These are phyloP conservation scores for Arctium lappa DNA, from an alignment of 129 eudicot species.

Conservation along the genomic window DNA sequence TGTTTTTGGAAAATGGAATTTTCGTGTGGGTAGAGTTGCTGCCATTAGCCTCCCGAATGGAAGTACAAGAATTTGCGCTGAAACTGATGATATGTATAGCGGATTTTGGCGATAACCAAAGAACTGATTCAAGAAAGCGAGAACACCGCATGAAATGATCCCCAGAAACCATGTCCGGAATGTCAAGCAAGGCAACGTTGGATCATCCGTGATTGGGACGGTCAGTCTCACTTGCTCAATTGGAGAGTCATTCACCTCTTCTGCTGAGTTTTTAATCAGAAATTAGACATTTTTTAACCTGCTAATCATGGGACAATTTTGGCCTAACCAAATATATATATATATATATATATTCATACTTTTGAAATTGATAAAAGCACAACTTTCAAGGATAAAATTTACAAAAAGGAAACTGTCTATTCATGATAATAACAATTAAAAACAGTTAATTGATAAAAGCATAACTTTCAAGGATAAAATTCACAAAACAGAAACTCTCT, in stretches of 20 bases:
- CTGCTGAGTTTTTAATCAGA: constrained; percentile 14
- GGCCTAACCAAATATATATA: background rate
- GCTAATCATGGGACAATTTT: background rate
- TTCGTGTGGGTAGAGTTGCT: constrained; percentile 52
- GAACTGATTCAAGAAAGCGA: constrained; percentile 76
- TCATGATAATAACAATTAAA: too few relatives aligned
- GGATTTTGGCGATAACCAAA: constrained; percentile 44
- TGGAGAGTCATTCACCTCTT: constrained; percentile 69
- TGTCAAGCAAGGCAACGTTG: constrained; percentile 72
- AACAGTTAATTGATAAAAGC: background rate
- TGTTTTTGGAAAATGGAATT: constrained; percentile 26
- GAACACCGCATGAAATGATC: constrained; percentile 50
- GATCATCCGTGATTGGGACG: constrained; percentile 76
- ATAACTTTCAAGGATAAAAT: background rate
- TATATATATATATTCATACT: background rate
- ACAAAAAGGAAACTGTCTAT: background rate
- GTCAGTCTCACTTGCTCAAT: constrained; percentile 82
- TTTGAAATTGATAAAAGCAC: background rate
- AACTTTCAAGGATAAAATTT: background rate
- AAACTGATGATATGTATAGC: constrained; percentile 29
- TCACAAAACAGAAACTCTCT: background rate
- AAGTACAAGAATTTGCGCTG: constrained; percentile 51
- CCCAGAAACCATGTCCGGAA: constrained; percentile 82
- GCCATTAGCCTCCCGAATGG: constrained; percentile 84
- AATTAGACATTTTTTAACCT: background rate